Evolutionary conservation across 2,329 filamentous ascomycete species (phyloP).

Genomic region (Alternaria triticimaculans): DNA sequence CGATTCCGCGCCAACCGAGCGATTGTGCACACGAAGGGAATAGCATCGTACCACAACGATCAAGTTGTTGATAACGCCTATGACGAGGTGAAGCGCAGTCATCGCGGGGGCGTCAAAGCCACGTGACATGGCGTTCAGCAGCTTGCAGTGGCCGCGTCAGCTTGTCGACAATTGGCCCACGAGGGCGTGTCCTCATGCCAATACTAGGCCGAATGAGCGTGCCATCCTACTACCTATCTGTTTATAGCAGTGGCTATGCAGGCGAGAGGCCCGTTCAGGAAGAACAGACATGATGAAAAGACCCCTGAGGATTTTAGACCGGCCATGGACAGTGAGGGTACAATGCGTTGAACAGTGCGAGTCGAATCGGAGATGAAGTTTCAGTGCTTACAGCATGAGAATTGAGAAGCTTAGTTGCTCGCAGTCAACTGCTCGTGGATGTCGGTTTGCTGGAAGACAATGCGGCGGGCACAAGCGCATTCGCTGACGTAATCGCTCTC

Average conservation of each 20-base stretch:
- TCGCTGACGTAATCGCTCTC: background rate
- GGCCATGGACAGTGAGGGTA: background rate
- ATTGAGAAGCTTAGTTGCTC: background rate
- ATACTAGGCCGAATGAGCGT: background rate
- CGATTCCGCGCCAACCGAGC: slow-evolving; percentile 1
- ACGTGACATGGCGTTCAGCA: slow-evolving; percentile 12
- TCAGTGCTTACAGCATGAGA: background rate
- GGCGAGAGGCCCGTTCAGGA: background rate
- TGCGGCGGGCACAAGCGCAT: background rate
- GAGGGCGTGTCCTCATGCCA: background rate
- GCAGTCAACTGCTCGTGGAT: background rate
- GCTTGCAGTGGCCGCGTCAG: slow-evolving; percentile 4
- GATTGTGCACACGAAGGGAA: background rate
- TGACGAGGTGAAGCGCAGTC: background rate
- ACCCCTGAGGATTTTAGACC: background rate
- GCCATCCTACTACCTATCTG: background rate
- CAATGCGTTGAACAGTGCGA: background rate
- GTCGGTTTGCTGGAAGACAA: background rate
- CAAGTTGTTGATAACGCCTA: background rate
- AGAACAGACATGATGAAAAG: background rate
- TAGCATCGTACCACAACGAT: background rate
- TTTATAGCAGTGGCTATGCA: background rate
- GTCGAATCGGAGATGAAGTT: background rate
- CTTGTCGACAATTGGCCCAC: background rate
- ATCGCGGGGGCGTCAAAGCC: background rate